phyloP scores from a whole-genome alignment of 2,329 filamentous ascomycete genomes.

The Xylaria sp. region DNA sequence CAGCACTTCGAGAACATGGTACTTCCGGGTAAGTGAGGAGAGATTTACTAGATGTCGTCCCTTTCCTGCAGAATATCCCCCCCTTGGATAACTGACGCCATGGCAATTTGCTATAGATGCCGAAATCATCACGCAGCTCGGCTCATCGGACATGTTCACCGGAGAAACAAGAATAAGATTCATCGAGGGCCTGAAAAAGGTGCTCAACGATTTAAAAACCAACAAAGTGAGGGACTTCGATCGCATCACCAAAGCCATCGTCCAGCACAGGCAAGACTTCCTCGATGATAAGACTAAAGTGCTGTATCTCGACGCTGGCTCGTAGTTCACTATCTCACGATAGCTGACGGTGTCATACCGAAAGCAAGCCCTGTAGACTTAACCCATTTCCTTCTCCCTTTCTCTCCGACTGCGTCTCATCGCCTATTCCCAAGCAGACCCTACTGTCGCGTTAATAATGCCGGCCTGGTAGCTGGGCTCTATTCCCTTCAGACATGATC shows the following conservation, averaged over 20 bases:
- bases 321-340: slow-evolving; percentile 36
- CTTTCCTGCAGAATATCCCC: slow-evolving; percentile 38
- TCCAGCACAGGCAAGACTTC: slow-evolving; percentile 67
- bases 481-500: not conserved
- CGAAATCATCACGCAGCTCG: slow-evolving; percentile 72
- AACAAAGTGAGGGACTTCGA: slow-evolving; percentile 67
- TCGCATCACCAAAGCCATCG: slow-evolving; percentile 67
- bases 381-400: slow-evolving; percentile 12
- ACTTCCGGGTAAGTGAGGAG: slow-evolving; percentile 69
- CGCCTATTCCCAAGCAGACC: slow-evolving; percentile 12
- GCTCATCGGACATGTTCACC: slow-evolving; percentile 65
- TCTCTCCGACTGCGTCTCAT: slow-evolving; percentile 9
- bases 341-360: slow-evolving; percentile 8
- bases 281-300: slow-evolving; percentile 66
- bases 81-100: slow-evolving; percentile 53
- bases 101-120: slow-evolving; percentile 59
- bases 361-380: slow-evolving; percentile 30
- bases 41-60: slow-evolving; percentile 25
- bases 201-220: slow-evolving; percentile 62
- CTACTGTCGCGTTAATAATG: slow-evolving; percentile 16
- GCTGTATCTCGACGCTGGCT: slow-evolving; percentile 57
- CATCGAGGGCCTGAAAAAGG: slow-evolving; percentile 62
- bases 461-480: slow-evolving; percentile 14
- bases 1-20: slow-evolving; percentile 80
- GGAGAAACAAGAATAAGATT: slow-evolving; percentile 64